Conservation (phyloP, 768 basidiomycete species). For the Suillus cothurnatus region DNA sequence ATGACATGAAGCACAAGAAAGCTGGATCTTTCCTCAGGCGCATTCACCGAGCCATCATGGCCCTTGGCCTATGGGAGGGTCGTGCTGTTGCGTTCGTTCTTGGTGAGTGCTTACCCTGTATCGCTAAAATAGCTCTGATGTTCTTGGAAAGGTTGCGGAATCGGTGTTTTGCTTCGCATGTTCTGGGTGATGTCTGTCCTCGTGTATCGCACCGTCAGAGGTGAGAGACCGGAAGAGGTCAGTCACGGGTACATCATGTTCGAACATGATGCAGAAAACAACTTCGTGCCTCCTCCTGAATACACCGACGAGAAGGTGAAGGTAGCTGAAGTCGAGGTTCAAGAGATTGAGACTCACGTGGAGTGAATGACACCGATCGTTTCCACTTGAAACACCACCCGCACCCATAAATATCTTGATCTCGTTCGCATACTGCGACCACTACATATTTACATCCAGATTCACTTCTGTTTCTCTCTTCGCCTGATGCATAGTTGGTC, state of each 20-base stretch:
- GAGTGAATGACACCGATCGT: not conserved
- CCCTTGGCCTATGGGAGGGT: slow-evolving; percentile 83
- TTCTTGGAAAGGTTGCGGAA: slow-evolving; percentile 63
- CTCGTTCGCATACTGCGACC: not conserved
- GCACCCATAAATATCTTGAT: not conserved
- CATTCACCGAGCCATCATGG: slow-evolving; percentile 64
- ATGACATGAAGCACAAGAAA: slow-evolving; percentile 20
- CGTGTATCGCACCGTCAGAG: slow-evolving; percentile 55
- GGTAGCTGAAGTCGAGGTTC: slow-evolving; percentile 16
- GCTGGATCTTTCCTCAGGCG: slow-evolving; percentile 54
- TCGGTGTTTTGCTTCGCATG: slow-evolving; percentile 83
- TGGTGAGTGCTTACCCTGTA: slow-evolving; percentile 44
- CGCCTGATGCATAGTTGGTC: not conserved
- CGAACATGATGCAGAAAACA: slow-evolving; percentile 48
- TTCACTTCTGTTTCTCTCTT: slow-evolving; percentile 14
- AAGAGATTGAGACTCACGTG: slow-evolving; percentile 8
- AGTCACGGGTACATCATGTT: slow-evolving; percentile 44
- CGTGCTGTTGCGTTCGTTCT: slow-evolving; percentile 82
- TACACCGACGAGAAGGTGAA: slow-evolving; percentile 61
- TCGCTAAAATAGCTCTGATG: slow-evolving; percentile 7
- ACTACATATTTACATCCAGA: not conserved
- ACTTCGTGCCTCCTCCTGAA: slow-evolving; percentile 54
- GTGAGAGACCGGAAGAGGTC: slow-evolving; percentile 42
- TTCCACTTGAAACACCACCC: not conserved
- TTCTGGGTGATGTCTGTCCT: slow-evolving; percentile 72